Evolutionary conservation across 73 alveolate species (phyloP), one percentile per base, ranked within the genome.

Genomic region (Paramecium biaurelia): DNA sequence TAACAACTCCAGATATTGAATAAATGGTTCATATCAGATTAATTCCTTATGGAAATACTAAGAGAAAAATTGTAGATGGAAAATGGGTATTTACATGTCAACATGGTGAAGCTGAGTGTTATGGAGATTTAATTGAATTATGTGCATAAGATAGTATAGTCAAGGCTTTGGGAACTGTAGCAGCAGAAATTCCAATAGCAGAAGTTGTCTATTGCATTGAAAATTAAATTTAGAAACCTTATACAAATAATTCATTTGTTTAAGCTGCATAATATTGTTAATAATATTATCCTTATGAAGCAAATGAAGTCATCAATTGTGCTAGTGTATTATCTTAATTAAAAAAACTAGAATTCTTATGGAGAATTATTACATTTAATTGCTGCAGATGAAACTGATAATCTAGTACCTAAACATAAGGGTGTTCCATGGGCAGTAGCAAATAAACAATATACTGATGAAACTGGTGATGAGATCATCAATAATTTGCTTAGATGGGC

Each of bases 351-450:
- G 86, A 72, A 35, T 72, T 11, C 56, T 5, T 14, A 72, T 28
- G 86, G 86, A 72, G 38, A 72, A 35, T 21, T 32, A 7, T 38
- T 72, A 15, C 86, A 72, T 72, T 37, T 72, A 14, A 7, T 38
- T 34, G 86, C 86, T 12, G 86, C 86, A 1, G 86, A 72, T 28
- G 86, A 72, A 38, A 72, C 86, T 72, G 86, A 72, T 38, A 53
- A 15, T 53, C 68, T 53, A 5, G 12, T 53, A 0, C 68, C 68
- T 18, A 53, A 53, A 4, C 68, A 53, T 53, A 18, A 4, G 38
- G 68, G 68, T 4, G 68, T 53, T 53, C 30, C 68, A 7, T 72
- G 86, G 86, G 86, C 86, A 12, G 86, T 72, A 1, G 86, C 59
- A 35, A 72, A 72, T 18, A 72, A 72, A n/a, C 1, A 72, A 34